Evolutionary conservation across 2,329 filamentous ascomycete species (phyloP), one percentile per base, ranked within the genome.

Genomic region (Nemania serpens): DNA sequence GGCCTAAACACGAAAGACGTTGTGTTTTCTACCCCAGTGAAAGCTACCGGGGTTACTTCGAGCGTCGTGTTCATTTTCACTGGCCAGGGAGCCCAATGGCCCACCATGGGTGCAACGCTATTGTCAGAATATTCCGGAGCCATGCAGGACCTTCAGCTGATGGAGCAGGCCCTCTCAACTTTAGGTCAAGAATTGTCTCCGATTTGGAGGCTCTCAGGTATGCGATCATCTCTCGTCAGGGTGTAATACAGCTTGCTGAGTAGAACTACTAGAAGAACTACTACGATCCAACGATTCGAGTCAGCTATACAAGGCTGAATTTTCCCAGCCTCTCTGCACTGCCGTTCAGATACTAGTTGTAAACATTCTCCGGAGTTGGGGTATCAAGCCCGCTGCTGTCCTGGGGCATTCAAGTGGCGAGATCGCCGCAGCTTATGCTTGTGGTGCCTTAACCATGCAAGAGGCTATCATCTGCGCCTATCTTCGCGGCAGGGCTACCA

Each of bases 381-480:
- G 56, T 3, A 33, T 53, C 18, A 18, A 7, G 1, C 56, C 49
- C 15, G 5, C 20, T 18, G 49, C 49, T 36, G 49, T 59, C 6
- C 22, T 59, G n/a, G 49, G 56, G 1, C 49, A 59, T 17, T 53
- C 56, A 3, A 54, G 49, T 17, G 57, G 57, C 18, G 57, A 59
- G 37, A 59, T 55, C 20, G 57, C 57, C 3, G 57, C 57, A 2
- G 57, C 57, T 7, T 55, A 49, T 50, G 57, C 57, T 9, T 42
- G 12, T 7, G 76, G 75, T 2, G 68, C 68, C 3, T 62, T 81
- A 2, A 69, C 70, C 0, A 67, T 73, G 4, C 49, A 64, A 3
- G 74, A 78, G 11, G 78, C 78, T 1, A 77, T 81, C 15, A 68
- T 75, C 9, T 70, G 75, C 5, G 73, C 76, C 0, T 79, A 78